Percentiles rank a stretch among this genome's conserved stretches.
Conservation (phyloP, 805 yeast species). For the Hanseniaspora meyeri region DNA sequence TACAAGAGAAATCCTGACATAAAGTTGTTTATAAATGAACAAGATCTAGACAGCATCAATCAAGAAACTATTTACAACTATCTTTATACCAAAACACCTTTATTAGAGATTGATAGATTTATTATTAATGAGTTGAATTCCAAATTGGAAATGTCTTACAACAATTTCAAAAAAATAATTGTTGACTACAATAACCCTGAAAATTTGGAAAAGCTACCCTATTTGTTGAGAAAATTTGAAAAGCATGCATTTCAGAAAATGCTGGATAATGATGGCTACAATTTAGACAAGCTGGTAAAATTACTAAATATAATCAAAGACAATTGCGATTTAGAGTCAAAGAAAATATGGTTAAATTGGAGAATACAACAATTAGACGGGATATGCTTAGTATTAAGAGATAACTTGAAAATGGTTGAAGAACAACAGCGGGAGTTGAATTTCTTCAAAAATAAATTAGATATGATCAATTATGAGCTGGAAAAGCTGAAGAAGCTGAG, state of each 20-base stretch:
- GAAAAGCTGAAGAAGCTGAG: constrained; percentile 17
- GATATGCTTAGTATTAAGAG: constrained; percentile 27
- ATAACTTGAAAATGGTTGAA: constrained; percentile 20
- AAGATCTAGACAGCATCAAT: neutral
- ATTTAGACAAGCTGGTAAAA: neutral
- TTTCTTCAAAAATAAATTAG: constrained; percentile 14
- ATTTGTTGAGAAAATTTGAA: neutral
- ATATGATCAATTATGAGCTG: constrained; percentile 19
- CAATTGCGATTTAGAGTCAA: constrained; percentile 41
- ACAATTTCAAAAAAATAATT: constrained; percentile 1
- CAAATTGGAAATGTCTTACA: neutral
- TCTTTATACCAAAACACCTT: constrained; percentile 9
- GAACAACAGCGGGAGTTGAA: constrained; percentile 21
- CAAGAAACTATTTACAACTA: neutral
- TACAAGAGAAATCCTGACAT: neutral
- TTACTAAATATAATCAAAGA: constrained; percentile 31
- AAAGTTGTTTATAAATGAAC: neutral
- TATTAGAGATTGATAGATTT: constrained; percentile 10
- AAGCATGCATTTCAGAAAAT: neutral
- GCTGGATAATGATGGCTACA: neutral
- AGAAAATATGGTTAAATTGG: constrained; percentile 53
- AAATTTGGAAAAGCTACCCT: constrained; percentile 1
- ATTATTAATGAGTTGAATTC: constrained; percentile 8
- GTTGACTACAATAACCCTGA: constrained; percentile 3
- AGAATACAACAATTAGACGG: constrained; percentile 39